phyloP scores from a whole-genome alignment of 2,329 filamentous ascomycete genomes.

The Colletotrichum sp. region DNA sequence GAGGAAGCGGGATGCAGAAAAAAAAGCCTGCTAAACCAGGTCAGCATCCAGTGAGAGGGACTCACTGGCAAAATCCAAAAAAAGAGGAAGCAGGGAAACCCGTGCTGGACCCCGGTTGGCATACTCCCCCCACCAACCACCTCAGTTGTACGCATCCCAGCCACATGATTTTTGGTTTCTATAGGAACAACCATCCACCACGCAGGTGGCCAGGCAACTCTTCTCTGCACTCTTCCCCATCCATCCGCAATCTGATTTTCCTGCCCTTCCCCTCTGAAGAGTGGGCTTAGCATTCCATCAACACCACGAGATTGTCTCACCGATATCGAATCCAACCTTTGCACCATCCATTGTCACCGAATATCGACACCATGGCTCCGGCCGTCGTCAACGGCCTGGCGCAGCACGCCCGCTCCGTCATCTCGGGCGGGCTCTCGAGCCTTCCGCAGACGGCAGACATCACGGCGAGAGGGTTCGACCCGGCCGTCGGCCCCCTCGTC shows the following conservation, averaged over 20 bases:
- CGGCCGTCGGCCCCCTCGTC: constrained; percentile 45
- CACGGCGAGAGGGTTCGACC: constrained; percentile 27
- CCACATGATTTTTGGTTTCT: constrained; percentile 28
- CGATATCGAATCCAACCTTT: background rate
- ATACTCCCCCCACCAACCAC: constrained; percentile 21
- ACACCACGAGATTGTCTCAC: background rate
- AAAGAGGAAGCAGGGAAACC: background rate
- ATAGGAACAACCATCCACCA: constrained; percentile 25
- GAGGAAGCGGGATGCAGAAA: background rate
- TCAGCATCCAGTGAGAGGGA: background rate
- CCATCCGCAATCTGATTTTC: background rate
- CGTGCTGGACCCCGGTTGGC: background rate
- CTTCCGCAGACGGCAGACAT: constrained; percentile 23
- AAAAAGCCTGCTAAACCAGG: background rate
- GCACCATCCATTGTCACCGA: background rate
- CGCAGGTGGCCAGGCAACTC: constrained; percentile 8
- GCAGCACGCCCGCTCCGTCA: constrained; percentile 21
- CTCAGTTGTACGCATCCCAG: constrained; percentile 20
- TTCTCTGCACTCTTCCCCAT: background rate
- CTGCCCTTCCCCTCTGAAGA: background rate
- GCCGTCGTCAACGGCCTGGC: constrained; percentile 32
- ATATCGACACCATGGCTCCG: constrained; percentile 42
- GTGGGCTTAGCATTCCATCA: constrained; percentile 9
- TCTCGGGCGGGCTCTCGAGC: constrained; percentile 34
- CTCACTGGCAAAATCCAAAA: background rate